A percentile compares a stretch with the other conserved stretches of the same genome.
Evolutionary conservation across 176 grass and related monocot species (phyloP).

Genomic region (Eleusine coracana): DNA sequence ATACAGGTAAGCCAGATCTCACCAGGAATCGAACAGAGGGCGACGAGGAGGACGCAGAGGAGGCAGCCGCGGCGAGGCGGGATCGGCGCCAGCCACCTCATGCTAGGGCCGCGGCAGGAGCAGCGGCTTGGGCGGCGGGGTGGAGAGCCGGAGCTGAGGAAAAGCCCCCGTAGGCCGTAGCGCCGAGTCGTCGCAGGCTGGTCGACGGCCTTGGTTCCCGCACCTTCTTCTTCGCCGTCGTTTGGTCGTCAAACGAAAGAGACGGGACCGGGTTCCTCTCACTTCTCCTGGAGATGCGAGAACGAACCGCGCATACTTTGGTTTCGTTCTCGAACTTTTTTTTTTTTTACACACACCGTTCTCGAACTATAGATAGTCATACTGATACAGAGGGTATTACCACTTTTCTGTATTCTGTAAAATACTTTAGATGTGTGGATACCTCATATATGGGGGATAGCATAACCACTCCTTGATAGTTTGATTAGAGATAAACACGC

Average conservation of each 20-base stretch:
- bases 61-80: neutral
- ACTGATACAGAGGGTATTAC: neutral
- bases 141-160: constrained; percentile 3
- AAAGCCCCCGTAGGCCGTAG: neutral
- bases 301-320: neutral
- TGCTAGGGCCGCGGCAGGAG: constrained; percentile 33
- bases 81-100: constrained; percentile 43
- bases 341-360: no score
- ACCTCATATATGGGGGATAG: no score
- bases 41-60: constrained; percentile 28
- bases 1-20: constrained; percentile 43
- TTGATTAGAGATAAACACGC: no score
- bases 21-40: constrained; percentile 47
- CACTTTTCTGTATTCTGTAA: neutral
- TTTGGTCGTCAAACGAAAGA: constrained; percentile 3
- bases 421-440: no score
- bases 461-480: no score
- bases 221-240: neutral
- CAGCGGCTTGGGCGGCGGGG: neutral
- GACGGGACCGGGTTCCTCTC: neutral
- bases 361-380: no score
- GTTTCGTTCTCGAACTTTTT: neutral
- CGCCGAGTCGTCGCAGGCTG: neutral
- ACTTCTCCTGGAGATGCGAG: constrained; percentile 16
- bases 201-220: neutral